Base-by-base conservation (phyloP, 352 stramenopile species). In the Nothophytophthora sp. region DNA sequence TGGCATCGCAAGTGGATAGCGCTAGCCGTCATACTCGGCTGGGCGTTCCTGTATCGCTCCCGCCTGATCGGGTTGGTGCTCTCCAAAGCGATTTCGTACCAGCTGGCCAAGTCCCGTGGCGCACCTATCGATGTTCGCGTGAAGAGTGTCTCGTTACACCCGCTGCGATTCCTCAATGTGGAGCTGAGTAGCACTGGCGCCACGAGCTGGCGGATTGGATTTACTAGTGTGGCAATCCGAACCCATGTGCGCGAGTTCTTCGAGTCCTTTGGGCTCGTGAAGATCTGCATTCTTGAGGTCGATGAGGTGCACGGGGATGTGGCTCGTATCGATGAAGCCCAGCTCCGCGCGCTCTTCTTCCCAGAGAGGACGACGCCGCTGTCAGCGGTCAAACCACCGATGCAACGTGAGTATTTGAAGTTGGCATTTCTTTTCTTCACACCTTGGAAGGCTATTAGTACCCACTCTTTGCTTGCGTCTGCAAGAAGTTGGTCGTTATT, bases 1-100 rank as follows among this genome's bases (percentile, higher is more conserved):
- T 88, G 80, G 80, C 73, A 86, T 19, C 75, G 66, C 51, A 88
- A 88, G 52, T 89, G 76, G 75, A 35, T 91, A 20, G 19, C 81
- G 23, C 51, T 89, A 10, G 23, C 65, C 4, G 43, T 57, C 0
- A 27, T 60, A 15, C 37, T 89, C 7, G 46, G 60, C 22, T 79
- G 63, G 66, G 32, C 76, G 20, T 89, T 82, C 46, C 64, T 89
- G 25, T 72, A 73, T 36, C 69, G 81, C 11, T 89, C 75, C 35
- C 75, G 76, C 15, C 43, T 84, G 19, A 61, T 88, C 53, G 73
- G 77, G 3, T 67, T 60, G 57, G 28, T 84, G 23, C 34, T 89
- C 13, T 83, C 73, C 5, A 74, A 76, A 29, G 49, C 48, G 1
- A 16, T 75, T 18, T 73, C 73, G 13, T 60, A 66, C 23, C 61